Base-by-base conservation (phyloP, 73 alveolate species). In the Paramecium sonneborni region DNA sequence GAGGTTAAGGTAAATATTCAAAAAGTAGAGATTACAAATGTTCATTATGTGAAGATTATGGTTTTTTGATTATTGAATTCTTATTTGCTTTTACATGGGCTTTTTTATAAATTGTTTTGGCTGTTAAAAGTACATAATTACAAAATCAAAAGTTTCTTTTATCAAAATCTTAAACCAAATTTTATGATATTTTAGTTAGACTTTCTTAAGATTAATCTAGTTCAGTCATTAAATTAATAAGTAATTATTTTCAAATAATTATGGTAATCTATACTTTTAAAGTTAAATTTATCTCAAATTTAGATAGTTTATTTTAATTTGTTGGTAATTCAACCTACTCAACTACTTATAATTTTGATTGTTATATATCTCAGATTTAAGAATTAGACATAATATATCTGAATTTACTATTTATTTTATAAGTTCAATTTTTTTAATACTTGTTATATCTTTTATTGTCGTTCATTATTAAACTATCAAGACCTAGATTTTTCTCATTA, bases 1-100 rank as follows among this genome's bases (percentile, higher is more conserved):
- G 93, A 56, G 93, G 93, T 5, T 0, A 52, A 7, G 86, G 52
- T 11, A n/a, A 62, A 24, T 86, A 62, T 21, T 86, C 93, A 20
- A 58, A 56, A 11, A 57, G 87, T 30, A 55, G 72, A 32, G 15
- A 86, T 7, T 86, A 57, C 38, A 86, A 21, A 34, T 86, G 93
- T 86, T 85, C 87, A 1, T 20, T 21, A 62, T 86, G 93, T 76
- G 28, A 57, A 21, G 48, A 56, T 34, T 52, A 1, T 52, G 68
- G 68, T 2, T 52, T 52, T 1, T 52, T 52, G 7, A 52, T 52
- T 52, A 30, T 20, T 18, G 68, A 52, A 52, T 52, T 52, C 32
- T 21, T 52, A 20, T 52, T 52, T 15, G 34, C 68, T 4, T 52
- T 52, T 52, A n/a, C 18, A 18, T 52, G 68, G 68, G 68, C 68